A percentile compares a stretch with the other conserved stretches of the same genome.
Evolutionary conservation across 192 early-diverging fungal species (phyloP).

Genomic region (Obelidium mucronatum): DNA sequence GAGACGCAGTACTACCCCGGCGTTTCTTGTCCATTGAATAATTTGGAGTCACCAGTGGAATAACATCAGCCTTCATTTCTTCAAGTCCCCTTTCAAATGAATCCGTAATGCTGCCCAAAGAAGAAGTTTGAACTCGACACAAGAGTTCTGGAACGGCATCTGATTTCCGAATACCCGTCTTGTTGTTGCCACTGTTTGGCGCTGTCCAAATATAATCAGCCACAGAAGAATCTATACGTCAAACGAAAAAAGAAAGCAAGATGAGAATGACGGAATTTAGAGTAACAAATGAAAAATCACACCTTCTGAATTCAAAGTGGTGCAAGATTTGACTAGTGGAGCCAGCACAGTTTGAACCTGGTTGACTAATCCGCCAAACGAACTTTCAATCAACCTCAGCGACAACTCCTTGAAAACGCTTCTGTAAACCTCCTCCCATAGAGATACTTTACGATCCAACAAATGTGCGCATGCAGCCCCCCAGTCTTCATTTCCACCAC

Average conservation of each 20-base stretch:
- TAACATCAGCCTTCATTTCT: not conserved
- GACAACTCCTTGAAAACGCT: conserved; percentile 20
- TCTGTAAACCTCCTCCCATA: conserved; percentile 14
- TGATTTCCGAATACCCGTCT: not conserved
- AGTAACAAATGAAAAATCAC: too few species aligned
- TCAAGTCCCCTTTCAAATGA: conserved; percentile 9
- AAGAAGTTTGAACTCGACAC: conserved; percentile 1
- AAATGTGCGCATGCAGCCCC: conserved; percentile 6
- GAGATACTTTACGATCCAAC: conserved; percentile 10
- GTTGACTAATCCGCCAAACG: not conserved
- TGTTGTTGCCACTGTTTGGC: not conserved
- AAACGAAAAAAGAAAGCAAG: not conserved
- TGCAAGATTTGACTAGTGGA: not conserved
- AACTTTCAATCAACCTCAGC: not conserved
- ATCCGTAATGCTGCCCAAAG: not conserved
- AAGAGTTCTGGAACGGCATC: not conserved
- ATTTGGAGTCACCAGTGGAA: not conserved
- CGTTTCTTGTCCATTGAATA: conserved; percentile 4
- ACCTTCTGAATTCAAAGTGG: not conserved
- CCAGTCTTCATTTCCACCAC: conserved; percentile 1
- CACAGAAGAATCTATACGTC: not conserved
- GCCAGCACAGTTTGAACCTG: conserved; percentile 7
- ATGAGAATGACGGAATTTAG: too few species aligned
- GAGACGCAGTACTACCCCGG: not conserved
- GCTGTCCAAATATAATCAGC: conserved; percentile 18